These are phyloP conservation scores for Barbatosphaeria neglecta DNA, from an alignment of 495 filamentous ascomycete genomes.

Conservation along the genomic window DNA sequence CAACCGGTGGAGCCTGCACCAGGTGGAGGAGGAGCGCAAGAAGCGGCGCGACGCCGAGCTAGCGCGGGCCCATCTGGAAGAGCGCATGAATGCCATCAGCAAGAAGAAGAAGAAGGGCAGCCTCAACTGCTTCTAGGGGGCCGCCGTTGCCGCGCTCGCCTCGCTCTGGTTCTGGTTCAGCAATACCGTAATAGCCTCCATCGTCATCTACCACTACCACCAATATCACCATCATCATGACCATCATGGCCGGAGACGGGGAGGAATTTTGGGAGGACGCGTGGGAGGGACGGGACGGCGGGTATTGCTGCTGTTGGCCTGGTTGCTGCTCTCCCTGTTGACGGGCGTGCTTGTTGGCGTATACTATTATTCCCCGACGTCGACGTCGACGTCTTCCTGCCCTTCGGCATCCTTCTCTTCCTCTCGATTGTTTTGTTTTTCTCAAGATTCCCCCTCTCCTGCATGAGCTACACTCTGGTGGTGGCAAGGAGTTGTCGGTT, in stretches of 20 bases:
- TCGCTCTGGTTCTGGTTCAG: neutral
- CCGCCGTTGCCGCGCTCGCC: neutral
- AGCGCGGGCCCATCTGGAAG: conserved; percentile 77
- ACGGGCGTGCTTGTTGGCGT: neutral
- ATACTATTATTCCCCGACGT: neutral
- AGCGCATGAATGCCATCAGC: conserved; percentile 84
- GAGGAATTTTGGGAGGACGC: too few relatives aligned
- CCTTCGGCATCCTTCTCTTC: neutral
- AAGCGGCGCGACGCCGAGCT: conserved; percentile 79
- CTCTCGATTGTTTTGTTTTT: neutral
- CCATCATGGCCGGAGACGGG: too few relatives aligned
- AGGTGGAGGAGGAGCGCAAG: conserved; percentile 86
- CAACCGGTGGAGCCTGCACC: conserved; percentile 75
- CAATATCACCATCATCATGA: too few relatives aligned
- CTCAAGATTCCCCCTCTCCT: neutral
- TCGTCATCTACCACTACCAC: too few relatives aligned
- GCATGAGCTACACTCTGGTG: too few relatives aligned
- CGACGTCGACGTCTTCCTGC: too few relatives aligned
- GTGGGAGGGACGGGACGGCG: too few relatives aligned
- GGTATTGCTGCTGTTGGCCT: neutral
- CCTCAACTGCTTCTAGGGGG: conserved; percentile 82
- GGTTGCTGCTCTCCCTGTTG: neutral
- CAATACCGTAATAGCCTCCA: too few relatives aligned
- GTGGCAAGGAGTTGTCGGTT: neutral
- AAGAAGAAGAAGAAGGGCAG: conserved; percentile 95